Base-by-base conservation (phyloP, 208 protist species). In the Crithidia expoeki region DNA sequence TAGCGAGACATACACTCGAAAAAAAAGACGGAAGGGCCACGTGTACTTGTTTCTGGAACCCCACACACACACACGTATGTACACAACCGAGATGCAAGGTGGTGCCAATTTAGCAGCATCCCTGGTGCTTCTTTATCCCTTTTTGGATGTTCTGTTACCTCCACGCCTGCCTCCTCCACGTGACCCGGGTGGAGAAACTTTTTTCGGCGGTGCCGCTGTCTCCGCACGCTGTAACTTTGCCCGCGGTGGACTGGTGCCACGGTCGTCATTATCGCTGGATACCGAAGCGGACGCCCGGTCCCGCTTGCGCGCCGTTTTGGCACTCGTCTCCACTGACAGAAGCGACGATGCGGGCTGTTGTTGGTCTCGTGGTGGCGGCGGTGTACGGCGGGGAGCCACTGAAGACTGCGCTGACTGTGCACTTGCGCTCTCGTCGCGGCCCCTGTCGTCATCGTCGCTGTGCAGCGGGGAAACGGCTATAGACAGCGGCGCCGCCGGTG, bases 11-110 rank as follows among this genome's bases (percentile, higher is more conserved):
- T n/a, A n/a, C n/a, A n/a, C n/a, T n/a, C n/a, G n/a, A n/a, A n/a
- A n/a, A n/a, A n/a, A n/a, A n/a, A n/a, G n/a, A n/a, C n/a, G n/a
- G n/a, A n/a, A n/a, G n/a, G n/a, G n/a, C n/a, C n/a, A n/a, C n/a
- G n/a, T n/a, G n/a, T n/a, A n/a, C n/a, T n/a, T n/a, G n/a, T n/a
- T n/a, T n/a, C n/a, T n/a, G n/a, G n/a, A n/a, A n/a, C n/a, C n/a
- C n/a, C n/a, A n/a, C n/a, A n/a, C 67, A 58, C 25, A 65, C 12
- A 64, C n/a, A 42, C 36, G 33, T 30, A 61, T n/a, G n/a, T n/a
- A n/a, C n/a, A n/a, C n/a, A n/a, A n/a, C n/a, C n/a, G n/a, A n/a
- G n/a, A n/a, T n/a, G n/a, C n/a, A n/a, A n/a, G n/a, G n/a, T n/a
- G n/a, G n/a, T n/a, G n/a, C n/a, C n/a, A n/a, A n/a, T n/a, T n/a